These are phyloP conservation scores for Torulaspora microellipsoides DNA, from an alignment of 805 yeast species.

Conservation along the genomic window DNA sequence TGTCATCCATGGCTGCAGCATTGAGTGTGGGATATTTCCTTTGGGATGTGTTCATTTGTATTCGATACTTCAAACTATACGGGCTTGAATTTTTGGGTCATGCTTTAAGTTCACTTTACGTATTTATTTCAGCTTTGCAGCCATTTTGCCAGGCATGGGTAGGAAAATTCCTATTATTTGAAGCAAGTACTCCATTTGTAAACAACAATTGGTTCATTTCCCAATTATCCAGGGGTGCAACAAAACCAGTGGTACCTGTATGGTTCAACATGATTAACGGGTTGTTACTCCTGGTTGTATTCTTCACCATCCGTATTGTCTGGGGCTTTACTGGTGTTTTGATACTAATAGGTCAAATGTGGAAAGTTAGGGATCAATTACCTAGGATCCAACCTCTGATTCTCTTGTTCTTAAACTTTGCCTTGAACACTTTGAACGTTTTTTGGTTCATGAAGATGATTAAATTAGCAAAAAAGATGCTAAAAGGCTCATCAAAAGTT, in stretches of 20 bases:
- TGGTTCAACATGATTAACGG: slow-evolving; percentile 64
- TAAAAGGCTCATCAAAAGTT: slow-evolving; percentile 16
- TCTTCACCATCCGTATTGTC: slow-evolving; percentile 71
- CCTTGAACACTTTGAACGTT: slow-evolving; percentile 64
- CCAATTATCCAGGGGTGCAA: slow-evolving; percentile 61
- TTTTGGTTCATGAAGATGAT: slow-evolving; percentile 91
- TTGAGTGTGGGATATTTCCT: slow-evolving; percentile 79
- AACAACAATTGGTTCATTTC: slow-evolving; percentile 89
- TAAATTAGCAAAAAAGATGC: slow-evolving; percentile 57
- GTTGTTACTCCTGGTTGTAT: slow-evolving; percentile 55
- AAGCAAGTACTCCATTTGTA: slow-evolving; percentile 90
- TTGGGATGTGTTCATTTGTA: slow-evolving; percentile 82
- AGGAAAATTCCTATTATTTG: slow-evolving; percentile 79
- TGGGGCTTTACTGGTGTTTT: slow-evolving; percentile 83
- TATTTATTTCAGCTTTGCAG: slow-evolving; percentile 55
- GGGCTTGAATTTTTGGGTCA: slow-evolving; percentile 82
- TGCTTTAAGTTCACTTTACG: slow-evolving; percentile 75
- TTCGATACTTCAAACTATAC: slow-evolving; percentile 57
- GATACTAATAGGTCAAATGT: slow-evolving; percentile 46
- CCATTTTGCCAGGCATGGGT: slow-evolving; percentile 81
- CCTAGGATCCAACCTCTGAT: slow-evolving; percentile 46
- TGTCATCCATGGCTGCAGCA: slow-evolving; percentile 67
- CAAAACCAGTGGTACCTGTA: slow-evolving; percentile 42
- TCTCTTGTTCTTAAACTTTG: slow-evolving; percentile 53
- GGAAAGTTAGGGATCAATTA: slow-evolving; percentile 39